Base-by-base conservation (phyloP, 2,329 filamentous ascomycete species). In the Aspergillus vadensis region DNA sequence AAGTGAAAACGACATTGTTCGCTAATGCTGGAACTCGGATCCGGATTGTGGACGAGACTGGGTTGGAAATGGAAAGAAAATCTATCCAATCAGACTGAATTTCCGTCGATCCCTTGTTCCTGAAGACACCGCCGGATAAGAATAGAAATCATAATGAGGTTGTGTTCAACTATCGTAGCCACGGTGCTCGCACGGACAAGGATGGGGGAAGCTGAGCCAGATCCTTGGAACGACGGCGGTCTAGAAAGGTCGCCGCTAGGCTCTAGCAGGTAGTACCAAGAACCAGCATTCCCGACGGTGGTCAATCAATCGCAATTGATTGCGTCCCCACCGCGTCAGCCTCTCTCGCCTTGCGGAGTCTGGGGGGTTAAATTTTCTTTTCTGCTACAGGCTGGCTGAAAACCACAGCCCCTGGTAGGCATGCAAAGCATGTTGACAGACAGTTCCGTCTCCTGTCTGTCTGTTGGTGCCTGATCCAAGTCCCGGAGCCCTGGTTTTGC, bases 191-290 rank as follows among this genome's bases (percentile, higher is more conserved):
- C 57, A 59, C 57, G 53, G 57, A 59, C 57, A 57, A 51, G 58
- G 58, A 48, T 55, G 53, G 53, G 41, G 39, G 7, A 27, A 49
- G 48, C 30, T 38, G 55, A 57, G 47, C 57, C 60, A 60, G 64
- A 63, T 63, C 65, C 62, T 44, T 66, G 65, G 60, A 66, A 64
- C 60, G 62, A 55, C 59, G 61, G 58, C 52, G 63, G 63, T 59
- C 60, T 61, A 61, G 60, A 63, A 64, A 62, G 60, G 63, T 47
- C 55, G 49, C 55, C 43, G 44, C 48, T 64, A 57, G 58, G 53
- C 53, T 43, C 21, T 36, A 58, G 51, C 23, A 58, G 14, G 21
- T 23, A 30, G 27, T 30, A 19, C 30, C 50, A 15, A 36, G 21
- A 38, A 19, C 19, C 30, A 44, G 53, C 53, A 55, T 48, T 56